Evolutionary conservation across 2,329 filamentous ascomycete genomes (phyloP), one percentile per base, ranked within the genome.

Genomic region (Penicillium hesseltinei): DNA sequence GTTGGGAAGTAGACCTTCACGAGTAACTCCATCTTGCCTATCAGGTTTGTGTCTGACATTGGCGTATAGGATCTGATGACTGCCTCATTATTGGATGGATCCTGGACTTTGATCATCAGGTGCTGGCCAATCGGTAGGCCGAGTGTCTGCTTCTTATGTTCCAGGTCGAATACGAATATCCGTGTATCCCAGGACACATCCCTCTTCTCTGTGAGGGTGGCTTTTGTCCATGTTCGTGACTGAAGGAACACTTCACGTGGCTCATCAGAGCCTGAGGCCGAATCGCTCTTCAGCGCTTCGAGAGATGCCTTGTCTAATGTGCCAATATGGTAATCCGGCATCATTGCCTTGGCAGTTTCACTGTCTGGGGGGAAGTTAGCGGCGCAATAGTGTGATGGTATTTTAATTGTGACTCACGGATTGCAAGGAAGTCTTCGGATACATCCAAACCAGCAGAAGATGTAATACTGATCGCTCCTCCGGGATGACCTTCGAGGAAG

Each of bases 261-360:
- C 23, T 76, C 69, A 17, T 76, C 75, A 2, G 70, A 67, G n/a
- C 73, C 70, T 56, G 78, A 71, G 1, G 74, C 74, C 15, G 77
- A 71, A 27, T 76, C 76, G 54, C 78, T 74, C 15, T 80, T 77
- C 2, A 94, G 80, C 0, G 79, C 70, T 39, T 80, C 77, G 6
- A 80, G 78, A 1, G 87, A 84, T 21, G 78, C 78, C 62, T 85
- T 77, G 64, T 90, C 84, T 13, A 96, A 82, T 0, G 85, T 86
- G 50, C 92, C 92, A 62, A 97, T 86, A 73, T 97, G 92, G 69
- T 96, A 95, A 44, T 82, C 75, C 11, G 84, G 82, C 88, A 97
- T 92, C 91, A 96, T 96, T 19, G 82, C 83, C 76, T 95, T 96
- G 35, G 92, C 92, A 17, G 90, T 96, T 77, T 96, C 92, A 71